Base-by-base conservation (phyloP, 192 early-diverging fungal species). In the Coemansia sp. region DNA sequence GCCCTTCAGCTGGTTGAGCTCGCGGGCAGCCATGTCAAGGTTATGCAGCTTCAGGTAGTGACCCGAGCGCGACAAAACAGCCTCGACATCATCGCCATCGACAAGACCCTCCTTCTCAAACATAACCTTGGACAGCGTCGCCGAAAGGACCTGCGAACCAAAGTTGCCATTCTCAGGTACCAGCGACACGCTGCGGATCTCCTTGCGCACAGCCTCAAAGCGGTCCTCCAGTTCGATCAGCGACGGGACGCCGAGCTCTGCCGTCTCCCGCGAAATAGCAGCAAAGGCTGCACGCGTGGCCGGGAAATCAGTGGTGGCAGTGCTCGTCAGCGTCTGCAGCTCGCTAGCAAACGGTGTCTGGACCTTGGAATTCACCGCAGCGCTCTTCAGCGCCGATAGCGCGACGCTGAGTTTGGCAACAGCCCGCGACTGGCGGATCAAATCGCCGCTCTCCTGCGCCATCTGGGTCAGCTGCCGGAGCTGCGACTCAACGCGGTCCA, bases 1-100 rank as follows among this genome's bases (percentile, higher is more conserved):
- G 8, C 95, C 93, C 35, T 67, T 83, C 39, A 98, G 73, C 68
- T 94, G 92, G 73, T 96, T 96, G 52, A 96, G 65, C 64, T 98
- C 93, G 57, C 95, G 81, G 11, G 89, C 71, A 9, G 93, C 93
- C 48, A 72, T 70, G 37, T 96, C 93, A 47, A 98, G 62, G 67
- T 98, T 89, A 18, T 83, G 81, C 45, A 81, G 79, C 45, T 76
- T 53, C 46, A 98, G 71, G 65, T 87, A 86, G 66, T 83, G 82
- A 50, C 86, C 73, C 8, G 86, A 62, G 22, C 95, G 83, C 6
- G 92, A 82, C 36, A 95, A 68, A 23, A 92, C 73, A 9, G 93
- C 77, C 46, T 98, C 93, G 15, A 88, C 83, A 67, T 94, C 92
- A 44, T 84, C 80, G 24, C 93, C 95, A 46, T 83, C 72, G 0